Evolutionary conservation across 1,284 basidiomycete species (phyloP), one percentile per base, ranked within the genome.

Genomic region (Blastosporella zonata): DNA sequence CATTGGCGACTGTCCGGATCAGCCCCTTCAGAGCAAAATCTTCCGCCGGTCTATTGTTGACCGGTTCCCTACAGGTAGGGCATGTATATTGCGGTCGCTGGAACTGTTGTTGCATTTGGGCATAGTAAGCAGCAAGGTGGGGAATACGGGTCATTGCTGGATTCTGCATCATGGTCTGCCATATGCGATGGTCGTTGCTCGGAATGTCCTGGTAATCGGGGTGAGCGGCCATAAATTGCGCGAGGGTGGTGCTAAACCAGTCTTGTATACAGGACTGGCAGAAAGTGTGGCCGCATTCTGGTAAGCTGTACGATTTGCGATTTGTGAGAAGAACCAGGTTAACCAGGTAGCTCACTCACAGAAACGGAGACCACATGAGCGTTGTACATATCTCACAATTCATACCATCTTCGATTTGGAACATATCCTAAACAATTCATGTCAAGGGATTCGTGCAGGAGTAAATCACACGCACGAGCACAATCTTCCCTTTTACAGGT

Each of bases 251-350:
- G 49, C 64, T 66, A 57, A 89, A 86, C 86, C 86, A 88, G 57
- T 82, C 77, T 38, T 73, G 67, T 6, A 89, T 68, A 55, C 86
- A 89, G 6, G 60, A 61, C 52, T 75, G 66, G 59, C 86, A 88
- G 61, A 83, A 88, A 0, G 77, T 76, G 65, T 89, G 86, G 5
- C 86, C 86, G 47, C 86, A 89, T 33, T 72, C 75, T 3, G 76
- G 64, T 23, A 87, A 71, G 18, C 82, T 85, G 54, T 25, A 46
- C 13, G n/a, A 13, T 34, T 17, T 34, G 5, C 33, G 28, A 54
- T 49, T 50, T 47, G 33, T 42, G n/a, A 25, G 5, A 9, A 49
- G 36, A 38, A 36, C 42, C 25, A 43, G 42, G 6, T 22, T 4
- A 18, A 12, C 6, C 25, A 27, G 29, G 29, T 9, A 3, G 13